Base-by-base conservation (phyloP, 345 rosid genomes). In the Punica granatum region DNA sequence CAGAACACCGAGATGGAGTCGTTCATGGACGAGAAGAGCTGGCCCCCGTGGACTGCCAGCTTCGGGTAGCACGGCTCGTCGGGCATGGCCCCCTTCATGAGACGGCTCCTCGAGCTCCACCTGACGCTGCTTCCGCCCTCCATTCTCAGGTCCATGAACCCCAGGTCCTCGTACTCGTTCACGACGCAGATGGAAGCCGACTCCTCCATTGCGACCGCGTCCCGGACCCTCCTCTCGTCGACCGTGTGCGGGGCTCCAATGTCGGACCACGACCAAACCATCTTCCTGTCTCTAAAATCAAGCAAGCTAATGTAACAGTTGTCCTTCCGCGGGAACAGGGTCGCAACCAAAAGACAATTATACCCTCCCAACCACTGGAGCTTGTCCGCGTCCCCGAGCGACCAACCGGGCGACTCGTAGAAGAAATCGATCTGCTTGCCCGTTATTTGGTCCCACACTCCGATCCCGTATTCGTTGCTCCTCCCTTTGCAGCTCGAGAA, bases 191-290 rank as follows among this genome's bases (percentile, higher is more conserved):
- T 72, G 8, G 99, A 88, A 49, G 78, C 84, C 25, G 80, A 82
- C 41, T 84, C 96, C 74, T 89, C 99, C 96, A 94, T 91, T 6
- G 97, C 96, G 66, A 91, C 85, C 1, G 96, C 97, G 72, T 94
- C 98, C 18, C 99, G 83, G 37, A 94, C 99, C 66, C 97, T 78
- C 80, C 84, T 94, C 80, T 89, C 97, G 0, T 94, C 99, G 11
- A 78, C 82, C 0, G 77, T 78, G 39, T 81, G 26, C 0, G 84
- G 83, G 31, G 96, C 82, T 0, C 89, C 89, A 0, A 83, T 77
- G 67, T 93, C 97, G 33, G 97, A 90, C 98, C 98, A 93, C 49
- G 87, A 86, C 98, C 98, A 92, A 19, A 88, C 98, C 97, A 88
- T 94, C 2, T 67, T 82, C 85, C 90, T 88, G 67, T 78, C 81